Evolutionary conservation across 129 eudicot species (phyloP), one percentile per base, ranked within the genome.

Genomic region (Arctium minus): DNA sequence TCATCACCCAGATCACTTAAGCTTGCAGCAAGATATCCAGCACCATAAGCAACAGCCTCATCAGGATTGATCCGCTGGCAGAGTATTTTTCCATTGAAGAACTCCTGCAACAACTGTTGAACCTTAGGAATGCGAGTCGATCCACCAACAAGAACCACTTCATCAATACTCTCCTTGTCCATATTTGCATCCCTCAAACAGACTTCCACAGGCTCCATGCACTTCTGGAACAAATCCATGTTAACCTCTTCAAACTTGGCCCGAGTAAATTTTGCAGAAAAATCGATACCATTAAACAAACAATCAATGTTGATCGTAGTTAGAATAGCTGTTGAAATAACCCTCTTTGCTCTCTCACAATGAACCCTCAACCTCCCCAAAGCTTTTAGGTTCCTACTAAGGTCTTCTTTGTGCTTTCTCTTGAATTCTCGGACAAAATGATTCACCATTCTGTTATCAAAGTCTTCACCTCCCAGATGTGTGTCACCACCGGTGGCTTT

Each of bases 401-500:
- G 22, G 33, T 84, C 87, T 29, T 2, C 39, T 32, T 84, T 84
- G 70, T 78, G 75, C 50, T 78, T 78, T 64, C 68, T 84, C 75
- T 78, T 72, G 7, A 84, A 78, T 33, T 72, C 79, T 40, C 6
- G 40, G 39, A 71, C 79, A 33, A 78, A 72, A 64, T 84, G 15
- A 12, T 33, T 35, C 32, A 84, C 83, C 87, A 84, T 84, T 40
- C 83, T 72, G 56, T 62, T 78, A 18, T 83, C 83, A 31, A 83
- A 83, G 12, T 83, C 86, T 70, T 50, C 75, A 11, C 83, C 86
- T 17, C 86, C 87, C 72, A 85, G 50, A 68, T 85, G 85, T 5
- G 85, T 85, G 8, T 85, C 82, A 7, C 88, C 88, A 17, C 78
- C 88, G 0, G 78, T 85, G 13, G 88, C 81, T 37, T 85, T 85